Percentiles rank a stretch among this genome's conserved stretches.
phyloP scores from a whole-genome alignment of 345 rosid genomes.

The Sisymbrium irio region DNA sequence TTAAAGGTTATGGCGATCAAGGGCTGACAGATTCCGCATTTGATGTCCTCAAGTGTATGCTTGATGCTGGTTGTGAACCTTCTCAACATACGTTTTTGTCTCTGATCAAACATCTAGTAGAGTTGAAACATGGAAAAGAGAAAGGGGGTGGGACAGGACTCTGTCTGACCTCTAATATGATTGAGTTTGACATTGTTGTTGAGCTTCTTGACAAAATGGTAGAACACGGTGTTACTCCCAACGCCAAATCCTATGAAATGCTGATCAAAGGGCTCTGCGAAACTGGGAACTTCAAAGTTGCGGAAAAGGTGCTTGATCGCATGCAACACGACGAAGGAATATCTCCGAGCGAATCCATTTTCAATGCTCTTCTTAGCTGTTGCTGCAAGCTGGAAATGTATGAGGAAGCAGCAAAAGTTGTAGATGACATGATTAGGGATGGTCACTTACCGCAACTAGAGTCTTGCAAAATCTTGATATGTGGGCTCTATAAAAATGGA shows the following conservation, averaged over 20 bases:
- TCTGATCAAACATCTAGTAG: constrained; percentile 55
- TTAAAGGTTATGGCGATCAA: constrained; percentile 61
- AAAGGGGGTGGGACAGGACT: constrained; percentile 27
- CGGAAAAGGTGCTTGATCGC: constrained; percentile 45
- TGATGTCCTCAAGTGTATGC: constrained; percentile 75
- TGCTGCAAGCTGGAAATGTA: constrained; percentile 50
- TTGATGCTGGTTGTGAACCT: constrained; percentile 74
- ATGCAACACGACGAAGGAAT: too few species aligned
- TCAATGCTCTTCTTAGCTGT: constrained; percentile 61
- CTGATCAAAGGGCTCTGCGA: constrained; percentile 71
- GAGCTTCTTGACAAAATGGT: constrained; percentile 64
- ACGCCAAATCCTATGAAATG: constrained; percentile 51
- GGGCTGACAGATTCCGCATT: constrained; percentile 59
- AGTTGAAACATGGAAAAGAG: constrained; percentile 42
- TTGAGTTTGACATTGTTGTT: constrained; percentile 55
- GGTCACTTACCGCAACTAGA: constrained; percentile 70
- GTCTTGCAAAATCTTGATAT: constrained; percentile 59
- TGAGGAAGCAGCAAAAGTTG: constrained; percentile 50
- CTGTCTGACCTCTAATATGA: constrained; percentile 34
- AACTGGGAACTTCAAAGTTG: constrained; percentile 47
- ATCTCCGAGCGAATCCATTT: constrained; percentile 46
- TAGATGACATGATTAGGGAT: constrained; percentile 53
- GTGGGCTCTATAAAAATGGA: constrained; percentile 56
- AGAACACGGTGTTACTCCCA: constrained; percentile 58
- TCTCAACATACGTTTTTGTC: constrained; percentile 60